Evolutionary conservation across 208 protist genomes (phyloP).

Genomic region (Spongospora subterranea): DNA sequence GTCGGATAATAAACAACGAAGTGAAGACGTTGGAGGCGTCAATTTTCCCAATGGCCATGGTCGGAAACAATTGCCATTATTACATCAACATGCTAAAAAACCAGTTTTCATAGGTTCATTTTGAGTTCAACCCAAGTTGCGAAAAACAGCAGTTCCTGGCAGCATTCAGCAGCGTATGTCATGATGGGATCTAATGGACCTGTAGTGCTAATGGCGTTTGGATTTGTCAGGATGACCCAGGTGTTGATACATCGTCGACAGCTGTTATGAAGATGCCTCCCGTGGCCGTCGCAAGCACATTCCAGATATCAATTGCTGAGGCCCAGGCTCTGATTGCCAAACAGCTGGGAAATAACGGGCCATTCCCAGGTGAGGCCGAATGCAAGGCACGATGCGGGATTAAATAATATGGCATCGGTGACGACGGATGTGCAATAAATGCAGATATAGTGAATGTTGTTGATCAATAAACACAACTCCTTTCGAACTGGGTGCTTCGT

Average conservation of each 20-base stretch:
- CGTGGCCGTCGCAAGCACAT: conserved; percentile 1
- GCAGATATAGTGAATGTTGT: no score
- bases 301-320: conserved; percentile 2
- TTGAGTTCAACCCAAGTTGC: conserved; percentile 33
- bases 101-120: background rate
- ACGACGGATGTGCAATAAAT: no score
- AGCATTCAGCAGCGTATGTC: conserved; percentile 30
- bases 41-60: conserved; percentile 11
- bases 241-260: background rate
- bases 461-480: no score
- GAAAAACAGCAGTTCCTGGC: conserved; percentile 52
- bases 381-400: no score
- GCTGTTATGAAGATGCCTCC: background rate
- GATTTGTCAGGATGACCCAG: conserved; percentile 11
- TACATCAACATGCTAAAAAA: background rate
- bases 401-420: no score
- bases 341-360: background rate
- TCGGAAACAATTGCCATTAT: background rate
- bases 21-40: background rate
- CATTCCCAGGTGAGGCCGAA: conserved; percentile 26
- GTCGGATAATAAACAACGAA: background rate
- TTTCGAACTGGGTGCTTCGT: no score
- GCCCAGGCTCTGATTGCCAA: background rate
- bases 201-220: background rate
- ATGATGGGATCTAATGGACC: background rate